phyloP scores from a whole-genome alignment of 331 rosid genomes.

The Malus hybrid region DNA sequence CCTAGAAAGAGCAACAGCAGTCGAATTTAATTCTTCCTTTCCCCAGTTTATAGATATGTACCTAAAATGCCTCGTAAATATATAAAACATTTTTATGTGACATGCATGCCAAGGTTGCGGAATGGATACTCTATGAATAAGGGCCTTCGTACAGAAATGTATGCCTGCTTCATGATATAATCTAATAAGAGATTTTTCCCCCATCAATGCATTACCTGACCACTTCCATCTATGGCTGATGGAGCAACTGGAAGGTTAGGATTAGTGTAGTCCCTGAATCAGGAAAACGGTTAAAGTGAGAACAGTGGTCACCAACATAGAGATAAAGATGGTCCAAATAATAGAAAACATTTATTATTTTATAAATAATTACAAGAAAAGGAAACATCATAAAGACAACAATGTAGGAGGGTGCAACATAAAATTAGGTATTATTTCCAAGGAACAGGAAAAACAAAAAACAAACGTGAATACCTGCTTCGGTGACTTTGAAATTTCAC shows the following conservation, averaged over 20 bases:
- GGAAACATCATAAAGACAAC: not conserved
- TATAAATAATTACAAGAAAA: not conserved
- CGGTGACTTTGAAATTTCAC: slow-evolving; percentile 98
- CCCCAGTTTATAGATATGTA: not conserved
- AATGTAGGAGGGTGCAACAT: not conserved
- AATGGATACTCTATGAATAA: not conserved
- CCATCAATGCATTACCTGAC: slow-evolving; percentile 59
- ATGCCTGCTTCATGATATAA: not conserved
- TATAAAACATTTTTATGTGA: not conserved
- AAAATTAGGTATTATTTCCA: not conserved
- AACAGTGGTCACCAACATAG: not conserved
- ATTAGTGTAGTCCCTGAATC: slow-evolving; percentile 93
- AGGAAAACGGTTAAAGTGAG: slow-evolving; percentile 15
- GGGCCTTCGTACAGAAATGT: not conserved
- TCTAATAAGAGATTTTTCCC: not conserved
- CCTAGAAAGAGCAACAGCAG: not conserved
- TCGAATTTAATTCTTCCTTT: not conserved
- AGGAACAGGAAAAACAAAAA: not conserved
- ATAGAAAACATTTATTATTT: not conserved
- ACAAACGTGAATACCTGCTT: slow-evolving; percentile 62
- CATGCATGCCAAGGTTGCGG: not conserved
- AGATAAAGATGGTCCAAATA: not conserved
- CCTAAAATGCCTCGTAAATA: not conserved
- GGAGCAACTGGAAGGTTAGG: slow-evolving; percentile 98
- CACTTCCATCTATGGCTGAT: slow-evolving; percentile 94